Evolutionary conservation across 2,329 filamentous ascomycete genomes (phyloP).

Genomic region (Talaromyces amestolkiae): DNA sequence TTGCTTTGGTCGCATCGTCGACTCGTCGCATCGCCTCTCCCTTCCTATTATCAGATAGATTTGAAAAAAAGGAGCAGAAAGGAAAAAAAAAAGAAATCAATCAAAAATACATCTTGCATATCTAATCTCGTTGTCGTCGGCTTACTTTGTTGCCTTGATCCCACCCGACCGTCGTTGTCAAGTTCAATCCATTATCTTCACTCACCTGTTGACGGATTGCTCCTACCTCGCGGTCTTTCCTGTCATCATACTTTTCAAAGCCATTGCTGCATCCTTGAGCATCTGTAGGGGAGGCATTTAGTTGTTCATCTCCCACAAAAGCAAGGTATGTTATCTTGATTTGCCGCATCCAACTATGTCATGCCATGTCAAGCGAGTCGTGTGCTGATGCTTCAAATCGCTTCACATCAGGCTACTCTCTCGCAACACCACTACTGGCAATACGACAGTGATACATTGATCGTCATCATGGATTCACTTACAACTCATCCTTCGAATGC

Average conservation of each 20-base stretch:
- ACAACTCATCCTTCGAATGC: slow-evolving; percentile 90
- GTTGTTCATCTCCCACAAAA: slow-evolving; percentile 89
- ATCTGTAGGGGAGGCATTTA: slow-evolving; percentile 82
- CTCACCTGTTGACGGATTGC: slow-evolving; percentile 14
- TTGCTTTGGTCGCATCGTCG: slow-evolving; percentile 8
- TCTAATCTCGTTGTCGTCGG: background rate
- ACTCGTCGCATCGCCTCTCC: slow-evolving; percentile 20
- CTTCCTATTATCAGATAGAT: slow-evolving; percentile 27
- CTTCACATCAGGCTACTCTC: background rate
- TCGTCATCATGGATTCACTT: slow-evolving; percentile 73
- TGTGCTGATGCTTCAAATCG: background rate
- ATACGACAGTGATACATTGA: background rate
- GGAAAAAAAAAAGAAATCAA: slow-evolving; percentile 13
- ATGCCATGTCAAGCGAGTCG: background rate
- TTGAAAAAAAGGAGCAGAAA: slow-evolving; percentile 23
- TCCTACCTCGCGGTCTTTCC: slow-evolving; percentile 15
- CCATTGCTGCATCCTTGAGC: slow-evolving; percentile 23
- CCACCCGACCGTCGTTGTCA: background rate
- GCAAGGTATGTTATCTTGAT: slow-evolving; percentile 42
- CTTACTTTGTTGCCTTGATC: background rate
- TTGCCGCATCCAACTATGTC: background rate
- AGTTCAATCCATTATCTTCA: background rate
- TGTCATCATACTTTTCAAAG: slow-evolving; percentile 8
- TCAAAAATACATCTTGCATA: background rate
- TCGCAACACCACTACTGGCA: background rate